phyloP scores from a whole-genome alignment of 441 rosid species.

The Mallotus japonicus region DNA sequence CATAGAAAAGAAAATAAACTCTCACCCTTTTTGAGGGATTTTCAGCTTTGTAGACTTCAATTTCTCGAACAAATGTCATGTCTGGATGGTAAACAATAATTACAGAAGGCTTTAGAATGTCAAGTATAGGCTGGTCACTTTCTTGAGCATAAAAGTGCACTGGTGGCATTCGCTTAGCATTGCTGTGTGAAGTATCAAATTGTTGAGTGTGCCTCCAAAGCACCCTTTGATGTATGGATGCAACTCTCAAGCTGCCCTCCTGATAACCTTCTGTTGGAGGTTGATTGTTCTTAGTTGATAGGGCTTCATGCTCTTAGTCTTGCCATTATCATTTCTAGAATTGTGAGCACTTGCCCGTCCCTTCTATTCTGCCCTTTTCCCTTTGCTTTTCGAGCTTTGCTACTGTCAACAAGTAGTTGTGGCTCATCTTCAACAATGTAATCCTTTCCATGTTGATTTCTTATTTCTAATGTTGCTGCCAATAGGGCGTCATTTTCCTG shows the following conservation, averaged over 20 bases:
- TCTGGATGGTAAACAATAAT: slow-evolving; percentile 90
- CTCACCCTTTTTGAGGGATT: slow-evolving; percentile 68
- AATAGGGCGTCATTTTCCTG: slow-evolving; percentile 70
- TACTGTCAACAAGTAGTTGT: slow-evolving; percentile 36
- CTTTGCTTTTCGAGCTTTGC: slow-evolving; percentile 41
- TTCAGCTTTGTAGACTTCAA: slow-evolving; percentile 91
- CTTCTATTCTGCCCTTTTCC: slow-evolving; percentile 41
- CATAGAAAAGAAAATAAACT: slow-evolving; percentile 91
- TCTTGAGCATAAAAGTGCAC: slow-evolving; percentile 78
- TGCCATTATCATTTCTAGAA: slow-evolving; percentile 32
- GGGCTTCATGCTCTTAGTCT: slow-evolving; percentile 40
- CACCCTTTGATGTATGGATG: slow-evolving; percentile 25
- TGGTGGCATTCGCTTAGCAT: slow-evolving; percentile 56
- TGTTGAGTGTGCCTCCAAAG: slow-evolving; percentile 30
- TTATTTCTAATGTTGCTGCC: slow-evolving; percentile 78
- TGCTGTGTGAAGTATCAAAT: slow-evolving; percentile 19
- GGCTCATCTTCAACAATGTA: slow-evolving; percentile 36
- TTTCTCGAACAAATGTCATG: slow-evolving; percentile 79
- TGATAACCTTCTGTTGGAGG: slow-evolving; percentile 17
- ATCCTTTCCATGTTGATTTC: slow-evolving; percentile 44
- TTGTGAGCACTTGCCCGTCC: slow-evolving; percentile 26
- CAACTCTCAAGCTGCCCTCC: slow-evolving; percentile 17
- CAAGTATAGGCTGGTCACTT: slow-evolving; percentile 78
- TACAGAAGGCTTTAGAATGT: slow-evolving; percentile 70
- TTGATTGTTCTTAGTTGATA: slow-evolving; percentile 32